Base-by-base conservation (phyloP, 108 stramenopile genomes). In the Cyclotella sp. region DNA sequence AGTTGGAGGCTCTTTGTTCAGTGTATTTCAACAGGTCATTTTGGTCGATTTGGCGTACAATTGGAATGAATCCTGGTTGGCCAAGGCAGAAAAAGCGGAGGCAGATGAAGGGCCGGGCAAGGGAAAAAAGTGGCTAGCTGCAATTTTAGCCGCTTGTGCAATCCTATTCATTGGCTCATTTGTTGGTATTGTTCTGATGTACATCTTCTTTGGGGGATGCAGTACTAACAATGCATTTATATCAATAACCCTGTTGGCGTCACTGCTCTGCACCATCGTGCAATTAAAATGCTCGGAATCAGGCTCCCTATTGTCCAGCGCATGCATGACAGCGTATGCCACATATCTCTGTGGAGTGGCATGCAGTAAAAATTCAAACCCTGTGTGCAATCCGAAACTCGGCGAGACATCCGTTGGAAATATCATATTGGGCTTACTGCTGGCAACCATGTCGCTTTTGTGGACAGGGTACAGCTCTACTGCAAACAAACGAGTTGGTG, bases 21-120 rank as follows among this genome's bases (percentile, higher is more conserved):
- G 89, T 63, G 15, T 95, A 16, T 52, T 93, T 6, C 88, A 94
- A 61, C 94, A 95, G 81, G 60, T 97, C 9, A 87, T 97, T 49
- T 73, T 97, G 64, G 73, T 97, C 45, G 96, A 97, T 70, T 43
- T 95, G 57, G 96, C 96, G 0, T 89, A 91, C 75, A 91, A 92
- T 68, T 94, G 91, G 90, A 95, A 95, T 62, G 92, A 93, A 43
- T 77, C 83, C 21, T 95, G 93, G 94, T 83, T 97, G n/a, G 84
- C 77, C 6, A 93, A 90, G 60, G 76, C 89, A 15, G 87, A 95
- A 44, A 59, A 83, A 41, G 91, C 88, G 14, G 94, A 91, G 52
- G 51, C 58, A 30, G 79, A 72, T 5, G 86, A 90, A 75, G 91
- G 93, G 51, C 24, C 40, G 16, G 94, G 89, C 24, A 78, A 85